Conservation (phyloP, 257 asterid species). For the Ajuga chamaepitys region DNA sequence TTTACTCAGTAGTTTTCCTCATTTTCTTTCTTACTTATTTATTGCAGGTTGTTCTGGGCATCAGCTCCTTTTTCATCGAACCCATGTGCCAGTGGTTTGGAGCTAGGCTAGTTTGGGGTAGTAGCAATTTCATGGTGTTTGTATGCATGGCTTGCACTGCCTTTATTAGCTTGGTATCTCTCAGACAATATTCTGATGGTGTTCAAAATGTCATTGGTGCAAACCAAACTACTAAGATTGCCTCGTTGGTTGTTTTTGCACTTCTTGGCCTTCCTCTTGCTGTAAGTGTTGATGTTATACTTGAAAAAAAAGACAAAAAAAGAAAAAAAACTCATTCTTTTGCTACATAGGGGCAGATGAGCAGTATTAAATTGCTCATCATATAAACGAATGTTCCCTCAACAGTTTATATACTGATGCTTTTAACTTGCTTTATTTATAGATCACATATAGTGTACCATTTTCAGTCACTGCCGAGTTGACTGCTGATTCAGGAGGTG, state of each 20-base stretch:
- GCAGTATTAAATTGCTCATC: neutral
- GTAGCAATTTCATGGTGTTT: slow-evolving; percentile 77
- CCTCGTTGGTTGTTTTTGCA: slow-evolving; percentile 81
- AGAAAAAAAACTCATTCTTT: neutral
- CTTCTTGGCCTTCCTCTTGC: slow-evolving; percentile 97
- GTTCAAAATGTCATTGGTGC: slow-evolving; percentile 78
- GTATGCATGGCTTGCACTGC: slow-evolving; percentile 92
- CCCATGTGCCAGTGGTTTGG: slow-evolving; percentile 86
- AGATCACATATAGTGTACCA: slow-evolving; percentile 95
- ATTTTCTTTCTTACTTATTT: neutral
- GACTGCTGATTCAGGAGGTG: slow-evolving; percentile 99
- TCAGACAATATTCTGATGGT: slow-evolving; percentile 56
- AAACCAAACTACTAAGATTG: slow-evolving; percentile 51
- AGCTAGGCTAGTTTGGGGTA: slow-evolving; percentile 82
- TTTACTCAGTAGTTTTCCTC: neutral
- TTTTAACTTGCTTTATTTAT: slow-evolving; percentile 27
- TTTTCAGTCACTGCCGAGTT: slow-evolving; percentile 93
- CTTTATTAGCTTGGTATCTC: slow-evolving; percentile 62
- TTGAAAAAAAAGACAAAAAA: no score
- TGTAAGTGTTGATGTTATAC: slow-evolving; percentile 42
- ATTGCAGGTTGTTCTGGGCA: slow-evolving; percentile 82
- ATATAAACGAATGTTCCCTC: neutral
- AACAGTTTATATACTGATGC: slow-evolving; percentile 9
- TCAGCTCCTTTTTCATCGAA: slow-evolving; percentile 78
- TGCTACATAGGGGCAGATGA: neutral